Conservation (phyloP, 768 basidiomycete genomes). For the Rhizopogon salebrosus region DNA sequence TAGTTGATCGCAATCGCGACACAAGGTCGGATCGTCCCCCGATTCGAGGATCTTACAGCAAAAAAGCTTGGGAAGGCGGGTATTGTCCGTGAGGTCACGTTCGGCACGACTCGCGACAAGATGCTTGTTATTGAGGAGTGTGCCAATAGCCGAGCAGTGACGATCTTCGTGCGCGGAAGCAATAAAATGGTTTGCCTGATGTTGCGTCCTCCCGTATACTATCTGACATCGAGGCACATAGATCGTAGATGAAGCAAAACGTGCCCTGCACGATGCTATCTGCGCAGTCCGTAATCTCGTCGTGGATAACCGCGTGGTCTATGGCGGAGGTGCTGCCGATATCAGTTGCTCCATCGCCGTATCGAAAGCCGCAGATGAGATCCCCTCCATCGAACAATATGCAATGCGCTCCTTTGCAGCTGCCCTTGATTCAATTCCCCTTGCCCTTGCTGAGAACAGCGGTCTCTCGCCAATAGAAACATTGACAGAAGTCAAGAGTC, state of each 20-base stretch:
- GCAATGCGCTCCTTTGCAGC: constrained; percentile 99
- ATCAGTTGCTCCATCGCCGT: constrained; percentile 94
- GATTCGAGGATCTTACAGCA: constrained; percentile 91
- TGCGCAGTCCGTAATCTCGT: constrained; percentile 96
- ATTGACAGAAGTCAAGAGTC: constrained; percentile 90
- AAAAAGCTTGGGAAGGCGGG: constrained; percentile 94
- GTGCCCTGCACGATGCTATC: constrained; percentile 94
- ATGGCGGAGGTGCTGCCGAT: constrained; percentile 97
- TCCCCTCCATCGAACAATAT: constrained; percentile 97
- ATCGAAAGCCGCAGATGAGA: constrained; percentile 91
- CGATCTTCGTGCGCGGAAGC: constrained; percentile 93
- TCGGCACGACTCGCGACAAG: constrained; percentile 97
- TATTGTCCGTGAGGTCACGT: constrained; percentile 87
- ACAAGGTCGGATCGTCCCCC: constrained; percentile 94
- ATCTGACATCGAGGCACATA: constrained; percentile 27
- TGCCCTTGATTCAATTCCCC: constrained; percentile 90
- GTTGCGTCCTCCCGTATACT: neutral
- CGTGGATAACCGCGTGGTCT: constrained; percentile 93
- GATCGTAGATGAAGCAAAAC: constrained; percentile 99
- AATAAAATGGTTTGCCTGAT: constrained; percentile 91
- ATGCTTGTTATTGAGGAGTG: constrained; percentile 99
- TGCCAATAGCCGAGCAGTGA: constrained; percentile 93
- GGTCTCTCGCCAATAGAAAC: constrained; percentile 96
- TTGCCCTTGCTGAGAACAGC: constrained; percentile 97
- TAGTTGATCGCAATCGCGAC: constrained; percentile 98